phyloP scores from a whole-genome alignment of 495 filamentous ascomycete species.

The Eremomyces bilateralis region DNA sequence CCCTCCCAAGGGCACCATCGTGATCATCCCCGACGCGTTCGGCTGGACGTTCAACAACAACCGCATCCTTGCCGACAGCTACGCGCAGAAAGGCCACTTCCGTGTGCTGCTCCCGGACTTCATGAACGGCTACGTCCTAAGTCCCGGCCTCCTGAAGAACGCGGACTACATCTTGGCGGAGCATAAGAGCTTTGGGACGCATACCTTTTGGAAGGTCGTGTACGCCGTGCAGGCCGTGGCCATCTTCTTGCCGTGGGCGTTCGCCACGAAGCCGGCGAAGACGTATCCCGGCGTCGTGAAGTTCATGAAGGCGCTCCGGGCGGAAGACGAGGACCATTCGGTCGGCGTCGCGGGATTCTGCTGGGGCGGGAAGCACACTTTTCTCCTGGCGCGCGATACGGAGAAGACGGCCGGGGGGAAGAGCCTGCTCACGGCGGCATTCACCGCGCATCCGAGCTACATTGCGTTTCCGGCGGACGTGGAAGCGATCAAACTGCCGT shows the following conservation, averaged over 20 bases:
- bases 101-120: constrained; percentile 11
- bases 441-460: background rate
- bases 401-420: background rate
- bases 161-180: background rate
- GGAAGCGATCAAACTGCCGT: background rate
- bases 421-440: background rate
- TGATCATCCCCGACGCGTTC: constrained; percentile 17
- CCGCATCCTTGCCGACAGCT: constrained; percentile 14
- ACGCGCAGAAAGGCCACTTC: constrained; percentile 10
- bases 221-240: constrained; percentile 5
- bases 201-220: constrained; percentile 7
- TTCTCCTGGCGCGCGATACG: background rate
- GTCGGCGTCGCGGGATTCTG: constrained; percentile 17
- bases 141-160: background rate
- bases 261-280: constrained; percentile 3
- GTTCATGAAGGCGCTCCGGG: constrained; percentile 10
- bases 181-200: constrained; percentile 2
- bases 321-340: constrained; percentile 10
- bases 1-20: constrained; percentile 12
- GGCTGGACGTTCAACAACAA: constrained; percentile 14
- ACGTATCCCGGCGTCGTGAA: constrained; percentile 8
- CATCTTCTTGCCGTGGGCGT: constrained; percentile 7
- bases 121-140: constrained; percentile 6
- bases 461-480: background rate
- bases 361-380: constrained; percentile 8